phyloP scores from a whole-genome alignment of 257 asterid genomes.

The Nicotiana benthamiana region DNA sequence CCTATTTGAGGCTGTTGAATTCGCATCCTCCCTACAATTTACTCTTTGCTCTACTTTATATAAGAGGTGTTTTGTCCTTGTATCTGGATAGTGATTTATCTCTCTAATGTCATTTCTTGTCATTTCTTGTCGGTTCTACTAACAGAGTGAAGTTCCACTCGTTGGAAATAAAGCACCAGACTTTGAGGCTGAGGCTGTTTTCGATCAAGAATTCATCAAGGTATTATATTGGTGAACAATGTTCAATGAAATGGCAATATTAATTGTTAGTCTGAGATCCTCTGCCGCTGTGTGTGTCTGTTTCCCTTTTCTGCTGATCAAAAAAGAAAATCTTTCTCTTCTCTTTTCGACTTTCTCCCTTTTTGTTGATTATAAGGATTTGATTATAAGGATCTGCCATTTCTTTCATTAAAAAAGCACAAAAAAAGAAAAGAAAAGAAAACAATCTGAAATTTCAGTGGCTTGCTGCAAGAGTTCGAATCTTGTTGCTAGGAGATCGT shows the following conservation, averaged over 20 bases:
- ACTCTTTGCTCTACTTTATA: not conserved
- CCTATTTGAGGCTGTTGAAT: not conserved
- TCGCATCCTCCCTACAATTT: not conserved
- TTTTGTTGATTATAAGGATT: not conserved
- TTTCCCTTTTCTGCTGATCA: not conserved
- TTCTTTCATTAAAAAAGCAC: not conserved
- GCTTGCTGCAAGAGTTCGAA: not conserved
- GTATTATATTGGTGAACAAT: conserved; percentile 18
- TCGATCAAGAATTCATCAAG: conserved; percentile 81
- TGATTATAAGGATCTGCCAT: not conserved
- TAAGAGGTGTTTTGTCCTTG: not conserved
- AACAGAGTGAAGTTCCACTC: conserved; percentile 66
- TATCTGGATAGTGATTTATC: not conserved
- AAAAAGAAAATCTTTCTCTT: not conserved
- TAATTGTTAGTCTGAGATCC: not conserved
- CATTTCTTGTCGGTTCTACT: not conserved
- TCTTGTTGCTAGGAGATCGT: not conserved
- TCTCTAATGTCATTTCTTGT: not conserved
- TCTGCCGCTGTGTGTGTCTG: not conserved
- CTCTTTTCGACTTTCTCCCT: not conserved
- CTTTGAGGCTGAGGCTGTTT: conserved; percentile 96
- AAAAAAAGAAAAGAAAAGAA: not conserved
- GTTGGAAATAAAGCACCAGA: conserved; percentile 93
- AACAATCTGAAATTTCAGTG: not conserved
- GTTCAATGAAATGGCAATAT: not conserved